Evolutionary conservation across 2,329 filamentous ascomycete species (phyloP), one percentile per base, ranked within the genome.

Genomic region (Cladosporium oxysporum): DNA sequence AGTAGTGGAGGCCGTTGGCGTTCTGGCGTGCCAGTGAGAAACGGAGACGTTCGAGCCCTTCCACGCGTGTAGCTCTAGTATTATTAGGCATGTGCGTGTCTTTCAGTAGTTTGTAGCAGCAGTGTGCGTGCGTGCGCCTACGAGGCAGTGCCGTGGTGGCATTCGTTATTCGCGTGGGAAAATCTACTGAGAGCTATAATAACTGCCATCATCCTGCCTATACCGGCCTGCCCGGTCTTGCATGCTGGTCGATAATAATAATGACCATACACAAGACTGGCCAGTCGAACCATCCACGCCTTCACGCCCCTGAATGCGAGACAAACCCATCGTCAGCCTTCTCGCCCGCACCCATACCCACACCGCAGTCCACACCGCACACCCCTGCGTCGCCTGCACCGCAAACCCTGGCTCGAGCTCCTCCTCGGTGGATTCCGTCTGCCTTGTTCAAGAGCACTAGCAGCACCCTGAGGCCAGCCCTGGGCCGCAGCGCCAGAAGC

Each of bases 241-340:
- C n/a, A 47, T 47, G 41, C 41, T n/a, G 21, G n/a, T 47, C 41
- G 21, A 47, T 47, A 47, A 44, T 14, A 7, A 44, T 11, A 21
- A 44, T 21, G 18, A 6, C 41, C 33, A 31, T 21, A 11, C 21
- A 26, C 23, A 7, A 55, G 52, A 57, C 37, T n/a, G 18, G 18
- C 7, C 41, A 12, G 41, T 21, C 41, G n/a, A 47, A 12, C 41
- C 41, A 47, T 47, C 41, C 41, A 47, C 41, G 41, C 41, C 41
- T 47, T 21, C 41, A 21, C n/a, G n/a, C 41, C 41, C 41, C 41
- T 47, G 41, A 47, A 47, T 47, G 41, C 41, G 41, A 47, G 52
- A 55, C 52, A 55, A 55, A 33, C 16, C 21, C 52, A 55, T 55
- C 52, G 31, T 55, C 52, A 55, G 52, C 52, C 52, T 33, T 29